phyloP scores from a whole-genome alignment of 1,139 yeast species.

The Suhomyces maxii region DNA sequence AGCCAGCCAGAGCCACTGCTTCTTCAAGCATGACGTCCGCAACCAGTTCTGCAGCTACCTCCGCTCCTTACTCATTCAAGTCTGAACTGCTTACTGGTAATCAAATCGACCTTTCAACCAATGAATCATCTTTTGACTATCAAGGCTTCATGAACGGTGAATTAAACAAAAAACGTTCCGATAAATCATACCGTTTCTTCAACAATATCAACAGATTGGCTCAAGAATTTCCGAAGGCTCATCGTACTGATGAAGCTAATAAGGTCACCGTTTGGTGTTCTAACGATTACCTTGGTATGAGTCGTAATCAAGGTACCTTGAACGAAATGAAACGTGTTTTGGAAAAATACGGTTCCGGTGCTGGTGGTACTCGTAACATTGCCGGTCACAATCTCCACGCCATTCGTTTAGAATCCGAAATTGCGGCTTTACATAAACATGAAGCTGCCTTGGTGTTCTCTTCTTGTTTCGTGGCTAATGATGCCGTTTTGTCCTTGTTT shows the following conservation, averaged over 20 bases:
- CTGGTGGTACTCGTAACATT: conserved; percentile 98
- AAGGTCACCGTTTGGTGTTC: conserved; percentile 99
- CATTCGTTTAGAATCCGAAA: conserved; percentile 75
- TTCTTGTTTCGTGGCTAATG: conserved; percentile 96
- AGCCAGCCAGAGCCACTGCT: conserved; percentile 53
- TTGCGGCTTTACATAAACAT: conserved; percentile 90
- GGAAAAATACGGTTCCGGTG: conserved; percentile 94
- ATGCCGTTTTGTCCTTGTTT: conserved; percentile 87
- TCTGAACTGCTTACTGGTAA: conserved; percentile 30
- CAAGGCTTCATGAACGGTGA: conserved; percentile 62
- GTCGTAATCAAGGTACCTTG: conserved; percentile 71
- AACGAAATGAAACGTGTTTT: conserved; percentile 77
- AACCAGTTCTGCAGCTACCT: conserved; percentile 16
- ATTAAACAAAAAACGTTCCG: conserved; percentile 70
- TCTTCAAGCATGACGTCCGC: conserved; percentile 14
- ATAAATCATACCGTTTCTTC: conserved; percentile 92
- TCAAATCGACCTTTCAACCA: conserved; percentile 32
- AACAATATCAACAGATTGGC: conserved; percentile 97
- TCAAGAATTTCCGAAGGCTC: conserved; percentile 90
- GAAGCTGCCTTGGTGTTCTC: conserved; percentile 94
- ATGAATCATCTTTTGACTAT: conserved; percentile 61
- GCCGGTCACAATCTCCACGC: conserved; percentile 97
- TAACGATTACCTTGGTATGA: conserved; percentile 95
- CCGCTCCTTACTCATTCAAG: conserved; percentile 33
- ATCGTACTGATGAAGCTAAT: conserved; percentile 68